These are phyloP conservation scores for Ochromonadaceae sp. DNA, from an alignment of 352 stramenopile species.

Conservation along the genomic window DNA sequence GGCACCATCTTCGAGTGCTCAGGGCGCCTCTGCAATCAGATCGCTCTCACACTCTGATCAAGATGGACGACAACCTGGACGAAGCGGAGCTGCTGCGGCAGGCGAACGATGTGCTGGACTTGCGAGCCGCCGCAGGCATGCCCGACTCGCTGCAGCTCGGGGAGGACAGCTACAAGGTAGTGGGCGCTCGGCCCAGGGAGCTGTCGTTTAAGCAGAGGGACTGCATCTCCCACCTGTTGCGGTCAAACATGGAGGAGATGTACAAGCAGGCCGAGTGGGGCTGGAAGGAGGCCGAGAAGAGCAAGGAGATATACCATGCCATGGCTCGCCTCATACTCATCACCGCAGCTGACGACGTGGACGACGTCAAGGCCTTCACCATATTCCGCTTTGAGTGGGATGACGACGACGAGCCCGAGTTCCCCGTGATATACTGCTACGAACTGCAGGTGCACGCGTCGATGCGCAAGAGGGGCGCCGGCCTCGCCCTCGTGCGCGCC, in stretches of 20 bases:
- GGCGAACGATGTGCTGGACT: too few relatives aligned
- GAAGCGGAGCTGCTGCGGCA: not conserved
- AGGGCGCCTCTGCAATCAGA: not conserved
- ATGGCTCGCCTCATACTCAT: constrained; percentile 31
- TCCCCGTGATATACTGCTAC: constrained; percentile 39
- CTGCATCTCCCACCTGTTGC: constrained; percentile 29
- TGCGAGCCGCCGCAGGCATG: too few relatives aligned
- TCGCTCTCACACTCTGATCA: not conserved
- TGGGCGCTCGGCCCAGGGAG: too few relatives aligned
- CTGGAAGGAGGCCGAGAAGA: constrained; percentile 34
- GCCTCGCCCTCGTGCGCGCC: constrained; percentile 11
- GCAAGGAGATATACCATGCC: constrained; percentile 29
- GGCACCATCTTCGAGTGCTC: too few relatives aligned
- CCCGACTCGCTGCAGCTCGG: too few relatives aligned
- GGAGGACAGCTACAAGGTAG: too few relatives aligned
- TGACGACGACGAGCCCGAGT: constrained; percentile 26
- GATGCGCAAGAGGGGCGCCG: constrained; percentile 29
- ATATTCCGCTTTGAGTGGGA: constrained; percentile 37
- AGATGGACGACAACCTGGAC: not conserved
- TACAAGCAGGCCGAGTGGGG: constrained; percentile 37
- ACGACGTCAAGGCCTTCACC: constrained; percentile 27
- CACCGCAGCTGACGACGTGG: not conserved
- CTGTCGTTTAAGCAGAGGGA: constrained; percentile 12
- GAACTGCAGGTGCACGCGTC: constrained; percentile 35
- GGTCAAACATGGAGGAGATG: constrained; percentile 38